These are phyloP conservation scores for Fusarium domesticum DNA, from an alignment of 2,329 filamentous ascomycete species.

Conservation along the genomic window DNA sequence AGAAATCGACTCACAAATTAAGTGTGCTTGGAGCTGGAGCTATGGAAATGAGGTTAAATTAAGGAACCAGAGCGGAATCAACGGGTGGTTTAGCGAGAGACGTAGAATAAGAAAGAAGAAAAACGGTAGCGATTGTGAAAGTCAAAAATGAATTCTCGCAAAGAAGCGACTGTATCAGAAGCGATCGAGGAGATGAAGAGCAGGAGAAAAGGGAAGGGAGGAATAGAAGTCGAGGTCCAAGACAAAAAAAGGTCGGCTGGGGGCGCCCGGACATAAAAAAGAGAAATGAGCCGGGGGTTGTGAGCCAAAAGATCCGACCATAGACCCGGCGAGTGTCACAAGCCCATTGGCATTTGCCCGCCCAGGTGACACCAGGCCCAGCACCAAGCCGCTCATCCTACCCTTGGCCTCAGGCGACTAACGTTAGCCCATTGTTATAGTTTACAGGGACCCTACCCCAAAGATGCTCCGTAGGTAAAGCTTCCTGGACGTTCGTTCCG, in stretches of 20 bases:
- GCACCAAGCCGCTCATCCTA: too few species aligned
- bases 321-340: conserved; percentile 4
- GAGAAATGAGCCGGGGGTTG: conserved; percentile 28
- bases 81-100: conserved; percentile 5
- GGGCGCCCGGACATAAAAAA: background rate
- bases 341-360: too few species aligned
- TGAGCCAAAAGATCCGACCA: too few species aligned
- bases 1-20: conserved; percentile 14
- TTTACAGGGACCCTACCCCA: too few species aligned
- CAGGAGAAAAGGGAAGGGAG: conserved; percentile 7
- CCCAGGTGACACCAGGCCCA: conserved; percentile 15
- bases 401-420: too few species aligned
- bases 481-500: too few species aligned
- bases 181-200: conserved; percentile 9
- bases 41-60: background rate
- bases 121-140: conserved; percentile 10
- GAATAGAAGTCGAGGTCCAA: conserved; percentile 10
- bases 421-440: too few species aligned
- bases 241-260: conserved; percentile 5
- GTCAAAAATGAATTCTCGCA: conserved; percentile 5
- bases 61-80: background rate
- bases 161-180: conserved; percentile 16
- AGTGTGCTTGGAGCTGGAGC: background rate
- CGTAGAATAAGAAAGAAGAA: conserved; percentile 1
- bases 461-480: too few species aligned